Percentiles rank a stretch among this genome's conserved stretches.
phyloP scores from a whole-genome alignment of 768 basidiomycete species.

The Suillus fuscotomentosus region DNA sequence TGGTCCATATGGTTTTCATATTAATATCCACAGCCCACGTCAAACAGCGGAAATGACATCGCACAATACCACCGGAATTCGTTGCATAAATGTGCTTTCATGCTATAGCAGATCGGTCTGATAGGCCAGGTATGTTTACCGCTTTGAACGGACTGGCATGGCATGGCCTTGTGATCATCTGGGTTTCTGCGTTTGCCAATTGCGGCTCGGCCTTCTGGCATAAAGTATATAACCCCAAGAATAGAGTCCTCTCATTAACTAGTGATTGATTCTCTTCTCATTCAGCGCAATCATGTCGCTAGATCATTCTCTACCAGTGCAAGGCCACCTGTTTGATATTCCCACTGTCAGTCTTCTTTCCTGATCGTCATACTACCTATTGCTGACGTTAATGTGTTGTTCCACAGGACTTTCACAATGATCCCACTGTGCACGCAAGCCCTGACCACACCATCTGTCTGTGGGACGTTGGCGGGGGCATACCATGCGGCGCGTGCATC shows the following conservation, averaged over 20 bases:
- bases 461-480: constrained; percentile 11
- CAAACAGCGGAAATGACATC: neutral
- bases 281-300: neutral
- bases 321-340: neutral
- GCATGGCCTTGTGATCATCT: neutral
- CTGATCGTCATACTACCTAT: neutral
- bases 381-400: neutral
- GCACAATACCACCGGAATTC: neutral
- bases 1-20: neutral
- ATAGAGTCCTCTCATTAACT: neutral
- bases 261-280: neutral
- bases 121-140: neutral
- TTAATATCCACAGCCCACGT: neutral
- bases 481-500: constrained; percentile 8
- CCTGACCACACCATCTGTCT: neutral
- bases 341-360: neutral
- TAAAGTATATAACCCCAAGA: neutral
- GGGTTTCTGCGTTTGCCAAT: neutral
- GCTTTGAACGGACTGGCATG: neutral
- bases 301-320: neutral
- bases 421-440: neutral
- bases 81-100: neutral
- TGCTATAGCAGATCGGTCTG: neutral
- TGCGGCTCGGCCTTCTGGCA: neutral
- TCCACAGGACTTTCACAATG: neutral